phyloP scores from a whole-genome alignment of 257 asterid species.

The Striga asiatica region DNA sequence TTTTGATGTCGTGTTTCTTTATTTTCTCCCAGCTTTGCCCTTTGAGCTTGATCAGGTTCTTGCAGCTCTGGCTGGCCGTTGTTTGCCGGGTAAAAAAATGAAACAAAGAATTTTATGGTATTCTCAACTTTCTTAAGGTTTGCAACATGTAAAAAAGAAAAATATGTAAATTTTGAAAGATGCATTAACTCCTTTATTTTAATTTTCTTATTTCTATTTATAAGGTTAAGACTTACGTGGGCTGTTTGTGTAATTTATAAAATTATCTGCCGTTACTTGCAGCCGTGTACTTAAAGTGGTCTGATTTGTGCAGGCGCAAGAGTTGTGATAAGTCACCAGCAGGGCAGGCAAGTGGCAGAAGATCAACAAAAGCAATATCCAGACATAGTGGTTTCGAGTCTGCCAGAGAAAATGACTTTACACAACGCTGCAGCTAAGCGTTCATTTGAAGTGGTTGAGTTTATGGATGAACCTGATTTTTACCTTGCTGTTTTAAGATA shows the following conservation, averaged over 20 bases:
- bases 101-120: too few relatives aligned
- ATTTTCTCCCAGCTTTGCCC: conserved; percentile 78
- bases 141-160: background rate
- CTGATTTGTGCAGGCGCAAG: conserved; percentile 85
- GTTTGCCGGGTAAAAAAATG: conserved; percentile 64
- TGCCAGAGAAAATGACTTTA: conserved; percentile 43
- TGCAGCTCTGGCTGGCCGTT: conserved; percentile 45
- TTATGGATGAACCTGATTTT: conserved; percentile 48
- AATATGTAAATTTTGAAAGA: background rate
- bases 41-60: conserved; percentile 48
- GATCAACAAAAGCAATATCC: conserved; percentile 50
- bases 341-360: conserved; percentile 50
- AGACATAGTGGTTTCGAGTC: conserved; percentile 43
- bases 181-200: too few relatives aligned
- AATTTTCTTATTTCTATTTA: too few relatives aligned
- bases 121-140: too few relatives aligned
- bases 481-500: conserved; percentile 42
- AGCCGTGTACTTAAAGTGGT: too few relatives aligned
- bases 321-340: conserved; percentile 73
- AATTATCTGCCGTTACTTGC: background rate
- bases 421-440: conserved; percentile 31
- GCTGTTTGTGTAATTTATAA: background rate
- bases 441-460: conserved; percentile 45
- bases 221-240: background rate
- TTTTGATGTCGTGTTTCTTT: conserved; percentile 61